These are phyloP conservation scores for Tetracentron sinense DNA, from an alignment of 164 flowering plant species.

Conservation along the genomic window DNA sequence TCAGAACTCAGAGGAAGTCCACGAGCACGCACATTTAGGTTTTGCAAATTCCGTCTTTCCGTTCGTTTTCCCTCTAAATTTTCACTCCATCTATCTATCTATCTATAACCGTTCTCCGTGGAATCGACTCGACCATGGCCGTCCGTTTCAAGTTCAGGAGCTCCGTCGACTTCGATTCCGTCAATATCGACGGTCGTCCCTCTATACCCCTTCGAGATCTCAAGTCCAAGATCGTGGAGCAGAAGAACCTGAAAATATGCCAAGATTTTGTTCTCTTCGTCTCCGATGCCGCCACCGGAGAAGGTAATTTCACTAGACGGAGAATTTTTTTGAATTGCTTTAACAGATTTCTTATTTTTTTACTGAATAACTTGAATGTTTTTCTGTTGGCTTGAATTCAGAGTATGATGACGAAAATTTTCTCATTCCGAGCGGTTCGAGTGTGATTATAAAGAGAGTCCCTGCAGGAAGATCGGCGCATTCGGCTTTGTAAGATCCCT, in stretches of 20 bases:
- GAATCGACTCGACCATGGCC: conserved; percentile 29
- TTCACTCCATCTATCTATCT: not conserved
- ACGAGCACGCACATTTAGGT: too few species aligned
- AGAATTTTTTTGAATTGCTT: not conserved
- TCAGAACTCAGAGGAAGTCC: too few species aligned
- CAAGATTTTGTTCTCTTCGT: conserved; percentile 61
- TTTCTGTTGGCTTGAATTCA: conserved; percentile 23
- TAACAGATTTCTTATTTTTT: not conserved
- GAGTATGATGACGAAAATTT: conserved; percentile 41
- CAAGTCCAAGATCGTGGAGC: conserved; percentile 36
- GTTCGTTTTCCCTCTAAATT: too few species aligned
- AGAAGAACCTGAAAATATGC: conserved; percentile 40
- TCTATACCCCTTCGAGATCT: conserved; percentile 58
- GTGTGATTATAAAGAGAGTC: conserved; percentile 64
- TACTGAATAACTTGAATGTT: not conserved
- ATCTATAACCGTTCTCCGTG: not conserved
- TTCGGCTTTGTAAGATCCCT: conserved; percentile 28
- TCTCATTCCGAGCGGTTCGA: conserved; percentile 52
- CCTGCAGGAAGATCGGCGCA: conserved; percentile 49
- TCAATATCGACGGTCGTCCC: conserved; percentile 39
- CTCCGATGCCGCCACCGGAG: conserved; percentile 49
- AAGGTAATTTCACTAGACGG: conserved; percentile 30
- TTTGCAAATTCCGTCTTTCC: too few species aligned
- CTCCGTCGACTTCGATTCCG: conserved; percentile 47
- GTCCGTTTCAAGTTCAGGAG: conserved; percentile 67